phyloP scores from a whole-genome alignment of 2,329 filamentous ascomycete genomes.

The Penicillium sp. region DNA sequence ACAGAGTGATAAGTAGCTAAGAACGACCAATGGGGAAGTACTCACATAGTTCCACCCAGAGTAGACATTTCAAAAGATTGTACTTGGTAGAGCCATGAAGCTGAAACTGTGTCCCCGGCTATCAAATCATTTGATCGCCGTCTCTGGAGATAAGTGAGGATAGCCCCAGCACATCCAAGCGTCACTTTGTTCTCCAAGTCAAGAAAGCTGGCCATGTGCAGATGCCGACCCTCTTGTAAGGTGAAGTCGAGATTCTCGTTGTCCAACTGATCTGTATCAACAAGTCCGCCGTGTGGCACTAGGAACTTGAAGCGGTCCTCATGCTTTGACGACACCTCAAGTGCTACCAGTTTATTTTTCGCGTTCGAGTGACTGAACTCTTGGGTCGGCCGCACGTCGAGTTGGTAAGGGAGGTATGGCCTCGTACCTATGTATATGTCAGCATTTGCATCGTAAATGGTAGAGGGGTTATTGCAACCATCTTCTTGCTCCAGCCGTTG shows the following conservation, averaged over 20 bases:
- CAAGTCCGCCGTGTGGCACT: constrained; percentile 63
- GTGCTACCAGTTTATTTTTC: constrained; percentile 66
- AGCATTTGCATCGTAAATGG: background rate
- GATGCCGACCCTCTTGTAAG: constrained; percentile 65
- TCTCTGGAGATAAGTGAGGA: constrained; percentile 78
- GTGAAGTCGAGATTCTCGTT: constrained; percentile 51
- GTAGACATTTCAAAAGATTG: constrained; percentile 75
- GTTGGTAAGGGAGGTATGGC: constrained; percentile 61
- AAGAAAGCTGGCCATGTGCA: constrained; percentile 72
- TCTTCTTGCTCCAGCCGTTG: constrained; percentile 50
- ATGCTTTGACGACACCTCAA: constrained; percentile 58
- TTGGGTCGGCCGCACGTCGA: constrained; percentile 71
- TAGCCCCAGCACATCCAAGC: constrained; percentile 84
- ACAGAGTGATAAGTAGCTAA: constrained; percentile 28
- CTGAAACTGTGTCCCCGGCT: constrained; percentile 61
- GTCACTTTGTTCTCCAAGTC: constrained; percentile 76
- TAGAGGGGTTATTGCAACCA: constrained; percentile 18
- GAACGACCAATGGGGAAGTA: background rate
- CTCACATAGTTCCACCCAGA: constrained; percentile 65
- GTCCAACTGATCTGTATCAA: constrained; percentile 46
- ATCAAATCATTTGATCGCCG: constrained; percentile 67
- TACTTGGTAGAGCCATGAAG: constrained; percentile 64
- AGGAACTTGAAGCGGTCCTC: constrained; percentile 60
- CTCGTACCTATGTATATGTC: constrained; percentile 45
- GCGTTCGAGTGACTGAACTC: constrained; percentile 75